Percentiles rank a stretch among this genome's conserved stretches.
These are phyloP conservation scores for Fusarium oxysporum DNA, from an alignment of 2,329 filamentous ascomycete genomes.

Conservation along the genomic window DNA sequence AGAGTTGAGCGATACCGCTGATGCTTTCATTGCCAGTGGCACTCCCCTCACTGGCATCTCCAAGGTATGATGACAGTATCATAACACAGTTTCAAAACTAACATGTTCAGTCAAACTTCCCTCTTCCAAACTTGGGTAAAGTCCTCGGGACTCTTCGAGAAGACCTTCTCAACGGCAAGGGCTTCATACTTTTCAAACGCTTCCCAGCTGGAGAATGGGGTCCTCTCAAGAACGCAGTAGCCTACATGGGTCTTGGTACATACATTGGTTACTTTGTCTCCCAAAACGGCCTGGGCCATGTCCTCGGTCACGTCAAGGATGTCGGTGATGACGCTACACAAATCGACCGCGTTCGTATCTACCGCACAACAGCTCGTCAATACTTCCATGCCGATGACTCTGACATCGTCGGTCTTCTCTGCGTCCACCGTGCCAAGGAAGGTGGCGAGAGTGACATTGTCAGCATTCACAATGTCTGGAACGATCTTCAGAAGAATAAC, in stretches of 20 bases:
- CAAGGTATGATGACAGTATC: slow-evolving; percentile 34
- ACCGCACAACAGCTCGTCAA: slow-evolving; percentile 78
- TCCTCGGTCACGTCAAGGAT: slow-evolving; percentile 91
- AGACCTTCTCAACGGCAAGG: slow-evolving; percentile 79
- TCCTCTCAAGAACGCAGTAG: slow-evolving; percentile 81
- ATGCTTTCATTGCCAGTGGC: slow-evolving; percentile 74
- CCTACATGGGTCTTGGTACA: slow-evolving; percentile 90
- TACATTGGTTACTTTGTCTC: slow-evolving; percentile 90
- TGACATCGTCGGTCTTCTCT: slow-evolving; percentile 86
- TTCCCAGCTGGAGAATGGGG: slow-evolving; percentile 83
- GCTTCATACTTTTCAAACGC: slow-evolving; percentile 90
- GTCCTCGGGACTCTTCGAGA: slow-evolving; percentile 52
- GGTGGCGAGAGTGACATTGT: slow-evolving; percentile 88
- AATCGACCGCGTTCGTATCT: slow-evolving; percentile 90
- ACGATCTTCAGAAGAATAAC: slow-evolving; percentile 77
- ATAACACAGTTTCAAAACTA: background rate
- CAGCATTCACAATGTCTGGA: slow-evolving; percentile 84
- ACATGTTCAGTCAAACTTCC: slow-evolving; percentile 54
- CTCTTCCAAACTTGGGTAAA: slow-evolving; percentile 55
- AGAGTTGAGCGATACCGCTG: slow-evolving; percentile 74
- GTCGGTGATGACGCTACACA: slow-evolving; percentile 83
- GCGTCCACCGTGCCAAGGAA: slow-evolving; percentile 80
- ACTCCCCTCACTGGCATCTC: slow-evolving; percentile 77
- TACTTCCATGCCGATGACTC: slow-evolving; percentile 78
- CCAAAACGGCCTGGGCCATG: slow-evolving; percentile 86